phyloP scores from a whole-genome alignment of 306 rosid genomes.

The Purshia tridentata region DNA sequence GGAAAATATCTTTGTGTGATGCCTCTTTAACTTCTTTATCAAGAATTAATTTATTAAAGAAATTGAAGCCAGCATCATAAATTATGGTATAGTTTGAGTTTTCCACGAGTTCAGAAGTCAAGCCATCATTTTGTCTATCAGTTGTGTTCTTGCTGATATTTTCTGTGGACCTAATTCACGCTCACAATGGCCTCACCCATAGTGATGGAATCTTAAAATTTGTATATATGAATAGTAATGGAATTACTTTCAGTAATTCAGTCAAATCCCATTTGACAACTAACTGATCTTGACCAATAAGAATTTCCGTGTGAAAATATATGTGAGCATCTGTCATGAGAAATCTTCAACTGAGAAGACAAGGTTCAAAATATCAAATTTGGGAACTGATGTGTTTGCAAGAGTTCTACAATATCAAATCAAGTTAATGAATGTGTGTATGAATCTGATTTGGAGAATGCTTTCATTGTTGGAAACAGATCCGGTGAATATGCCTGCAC shows the following conservation, averaged over 20 bases:
- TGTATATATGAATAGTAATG: neutral
- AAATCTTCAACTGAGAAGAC: neutral
- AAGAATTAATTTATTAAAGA: neutral
- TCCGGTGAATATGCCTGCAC: constrained; percentile 53
- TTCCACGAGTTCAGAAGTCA: neutral
- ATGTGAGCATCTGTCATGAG: neutral
- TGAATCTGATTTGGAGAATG: constrained; percentile 31
- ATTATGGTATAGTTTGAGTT: neutral
- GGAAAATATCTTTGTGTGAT: neutral
- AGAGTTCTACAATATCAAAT: constrained; percentile 9
- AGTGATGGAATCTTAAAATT: neutral
- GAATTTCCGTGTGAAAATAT: neutral
- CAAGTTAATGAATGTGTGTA: constrained; percentile 14
- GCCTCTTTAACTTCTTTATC: constrained; percentile 1
- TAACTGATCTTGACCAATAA: constrained; percentile 4
- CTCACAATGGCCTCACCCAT: constrained; percentile 15
- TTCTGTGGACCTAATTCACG: neutral
- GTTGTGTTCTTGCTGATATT: neutral
- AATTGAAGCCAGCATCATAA: neutral
- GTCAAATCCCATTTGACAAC: neutral
- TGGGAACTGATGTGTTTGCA: neutral
- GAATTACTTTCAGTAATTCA: neutral
- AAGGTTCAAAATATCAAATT: neutral
- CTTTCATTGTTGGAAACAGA: constrained; percentile 43
- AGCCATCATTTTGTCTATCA: constrained; percentile 5